Evolutionary conservation across 306 rosid genomes (phyloP), one percentile per base, ranked within the genome.

Genomic region (Oxytropis ochrocephala): DNA sequence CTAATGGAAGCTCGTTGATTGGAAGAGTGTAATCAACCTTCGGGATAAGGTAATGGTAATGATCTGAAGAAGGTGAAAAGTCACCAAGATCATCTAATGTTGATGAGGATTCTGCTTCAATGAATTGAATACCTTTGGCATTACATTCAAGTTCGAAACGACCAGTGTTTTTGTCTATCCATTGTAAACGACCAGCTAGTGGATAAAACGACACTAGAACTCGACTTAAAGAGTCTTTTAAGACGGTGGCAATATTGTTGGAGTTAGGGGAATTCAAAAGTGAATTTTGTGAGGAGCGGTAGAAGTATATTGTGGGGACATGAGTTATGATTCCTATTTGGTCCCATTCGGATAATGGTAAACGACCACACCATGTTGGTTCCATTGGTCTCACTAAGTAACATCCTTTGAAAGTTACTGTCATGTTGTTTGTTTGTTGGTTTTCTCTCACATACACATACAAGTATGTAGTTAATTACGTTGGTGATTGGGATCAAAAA

Each of bases 161-260:
- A 42, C 86, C 80, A 0, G 67, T 44, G 50, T 60, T 46, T 42
- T 46, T 57, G 3, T 36, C 53, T 4, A 67, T 72, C 87, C 84
- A 86, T 1, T 24, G 74, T 13, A 88, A 72, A 32, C 90, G 90
- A 53, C 90, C 92, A 0, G 92, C 90, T 0, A 86, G 35, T 1
- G 90, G 92, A 38, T 91, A 86, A 82, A 84, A 91, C 32, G 85
- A 78, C 52, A 85, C 89, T 2, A 91, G 58, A 6, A 74, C 85
- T 17, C 61, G 18, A 66, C 85, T 55, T 7, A 91, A 14, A 0
- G 97, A 88, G 54, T 43, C 75, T 41, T 44, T 86, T 19, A 83
- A 76, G 11, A 82, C 75, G 51, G 73, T 51, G 47, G 81, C 14
- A 8, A 86, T 77, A 8, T 46, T 19, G 11, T 46, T 19, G 11